Evolutionary conservation across 306 rosid genomes (phyloP), one percentile per base, ranked within the genome.

Genomic region (Fragaria nilgerrensis): DNA sequence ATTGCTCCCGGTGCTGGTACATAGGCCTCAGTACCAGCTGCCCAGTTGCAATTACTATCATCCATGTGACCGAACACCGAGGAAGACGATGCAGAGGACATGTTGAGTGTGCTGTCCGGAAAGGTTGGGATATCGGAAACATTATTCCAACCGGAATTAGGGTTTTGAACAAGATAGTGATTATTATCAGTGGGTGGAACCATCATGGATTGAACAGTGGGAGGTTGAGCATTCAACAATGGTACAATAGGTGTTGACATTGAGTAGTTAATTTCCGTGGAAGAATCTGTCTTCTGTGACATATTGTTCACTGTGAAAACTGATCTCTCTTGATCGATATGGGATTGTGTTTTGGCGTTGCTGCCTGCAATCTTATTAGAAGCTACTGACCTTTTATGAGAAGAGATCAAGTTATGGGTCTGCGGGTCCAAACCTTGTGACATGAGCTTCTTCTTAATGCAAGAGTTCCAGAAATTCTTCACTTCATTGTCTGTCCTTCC

Each of bases 401-500:
- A 53, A 5, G 88, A 59, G 34, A 86, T 37, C 4, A 86, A 72
- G 77, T 87, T 87, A 71, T 83, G 91, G 20, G 91, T 87, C 36
- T 83, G 78, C 34, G 91, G 91, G 77, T 87, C 91, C 70, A 87
- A 78, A 20, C 87, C 91, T 73, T 78, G 87, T 52, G 81, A 84
- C 36, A 86, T 56, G 25, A 95, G 89, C 88, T 92, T 92, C 93
- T 90, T 95, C 85, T 95, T 95, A 56, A 92, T 89, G 92, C 94
- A 90, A 59, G 99, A 95, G 86, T 95, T 95, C 99, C 99, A 95
- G 77, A 95, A 95, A 76, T 95, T 95, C 86, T 95, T 95, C 85
- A 95, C 97, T 75, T 95, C 99, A 77, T 94, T 94, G 83, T 94
- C 98, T 72, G 98, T 94, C 90, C 98, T 88, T 87, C 98, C 98